phyloP scores from a whole-genome alignment of 2,329 filamentous ascomycete genomes.

The Cordyceps cateniannulata region DNA sequence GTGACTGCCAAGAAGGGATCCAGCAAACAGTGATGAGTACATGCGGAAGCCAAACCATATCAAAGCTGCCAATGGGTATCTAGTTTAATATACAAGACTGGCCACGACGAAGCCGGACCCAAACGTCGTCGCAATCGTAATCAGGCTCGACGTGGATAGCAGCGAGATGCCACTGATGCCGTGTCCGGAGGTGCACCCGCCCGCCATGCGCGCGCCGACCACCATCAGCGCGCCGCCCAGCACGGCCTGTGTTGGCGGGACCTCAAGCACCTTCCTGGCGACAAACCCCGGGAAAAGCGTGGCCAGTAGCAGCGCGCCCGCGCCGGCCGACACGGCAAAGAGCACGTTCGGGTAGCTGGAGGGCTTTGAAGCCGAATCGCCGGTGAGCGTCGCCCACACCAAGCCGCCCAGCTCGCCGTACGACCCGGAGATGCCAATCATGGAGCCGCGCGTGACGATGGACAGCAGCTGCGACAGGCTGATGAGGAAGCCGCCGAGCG shows the following conservation, averaged over 20 bases:
- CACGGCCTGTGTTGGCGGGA: constrained; percentile 34
- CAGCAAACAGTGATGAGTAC: not conserved
- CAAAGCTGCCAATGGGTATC: not conserved
- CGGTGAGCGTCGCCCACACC: constrained; percentile 38
- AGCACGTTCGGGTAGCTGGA: constrained; percentile 36
- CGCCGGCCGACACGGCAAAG: constrained; percentile 46
- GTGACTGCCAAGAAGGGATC: constrained; percentile 32
- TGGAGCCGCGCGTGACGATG: constrained; percentile 42
- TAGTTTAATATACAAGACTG: constrained; percentile 16
- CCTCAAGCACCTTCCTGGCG: constrained; percentile 21
- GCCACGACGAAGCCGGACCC: constrained; percentile 34
- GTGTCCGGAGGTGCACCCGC: constrained; percentile 63
- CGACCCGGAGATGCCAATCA: constrained; percentile 55
- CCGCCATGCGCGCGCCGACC: constrained; percentile 54
- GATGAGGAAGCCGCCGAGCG: constrained; percentile 53
- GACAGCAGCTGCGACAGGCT: constrained; percentile 52
- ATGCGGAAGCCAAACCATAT: not conserved
- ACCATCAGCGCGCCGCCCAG: constrained; percentile 52
- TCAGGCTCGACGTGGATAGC: constrained; percentile 53
- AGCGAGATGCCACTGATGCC: constrained; percentile 62
- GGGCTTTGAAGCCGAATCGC: constrained; percentile 15
- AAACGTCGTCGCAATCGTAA: constrained; percentile 55
- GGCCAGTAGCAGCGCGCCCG: constrained; percentile 37
- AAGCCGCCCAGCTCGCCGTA: constrained; percentile 56
- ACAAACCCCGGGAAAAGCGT: constrained; percentile 26